Conservation (phyloP, 2,329 filamentous ascomycete genomes). For the Penicillium sp. region DNA sequence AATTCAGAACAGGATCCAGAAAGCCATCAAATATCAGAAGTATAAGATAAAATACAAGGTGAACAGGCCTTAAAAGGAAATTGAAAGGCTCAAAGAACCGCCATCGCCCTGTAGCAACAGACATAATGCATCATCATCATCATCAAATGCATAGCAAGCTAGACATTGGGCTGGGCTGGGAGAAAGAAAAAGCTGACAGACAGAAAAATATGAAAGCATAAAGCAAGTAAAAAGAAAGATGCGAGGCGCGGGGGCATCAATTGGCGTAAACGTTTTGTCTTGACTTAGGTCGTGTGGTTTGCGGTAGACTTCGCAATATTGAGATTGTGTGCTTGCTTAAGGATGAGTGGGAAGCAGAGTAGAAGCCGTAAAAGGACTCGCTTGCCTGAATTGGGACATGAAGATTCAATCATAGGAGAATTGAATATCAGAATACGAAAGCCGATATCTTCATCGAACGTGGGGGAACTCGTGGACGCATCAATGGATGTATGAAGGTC, state of each 20-base stretch:
- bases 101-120: conserved; percentile 2
- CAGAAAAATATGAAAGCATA: background rate
- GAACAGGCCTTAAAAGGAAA: background rate
- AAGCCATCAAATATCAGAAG: background rate
- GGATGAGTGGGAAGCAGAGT: conserved; percentile 2
- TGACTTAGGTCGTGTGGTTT: conserved; percentile 4
- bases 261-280: conserved; percentile 12
- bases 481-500: conserved; percentile 8
- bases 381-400: background rate
- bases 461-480: conserved; percentile 19
- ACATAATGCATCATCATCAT: conserved; percentile 4
- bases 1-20: background rate
- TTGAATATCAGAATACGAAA: conserved; percentile 3
- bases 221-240: conserved; percentile 1
- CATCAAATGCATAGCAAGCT: conserved; percentile 6
- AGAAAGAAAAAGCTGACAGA: background rate
- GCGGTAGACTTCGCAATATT: background rate
- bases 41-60: background rate
- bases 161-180: conserved; percentile 11
- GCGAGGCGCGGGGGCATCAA: conserved; percentile 11
- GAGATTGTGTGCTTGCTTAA: background rate
- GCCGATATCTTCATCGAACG: conserved; percentile 19
- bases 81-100: background rate
- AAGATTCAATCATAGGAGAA: background rate
- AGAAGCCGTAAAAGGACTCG: background rate